A percentile compares a stretch with the other conserved stretches of the same genome.
phyloP scores from a whole-genome alignment of 1,139 yeast species.

The Sugiyamaella castrensis region DNA sequence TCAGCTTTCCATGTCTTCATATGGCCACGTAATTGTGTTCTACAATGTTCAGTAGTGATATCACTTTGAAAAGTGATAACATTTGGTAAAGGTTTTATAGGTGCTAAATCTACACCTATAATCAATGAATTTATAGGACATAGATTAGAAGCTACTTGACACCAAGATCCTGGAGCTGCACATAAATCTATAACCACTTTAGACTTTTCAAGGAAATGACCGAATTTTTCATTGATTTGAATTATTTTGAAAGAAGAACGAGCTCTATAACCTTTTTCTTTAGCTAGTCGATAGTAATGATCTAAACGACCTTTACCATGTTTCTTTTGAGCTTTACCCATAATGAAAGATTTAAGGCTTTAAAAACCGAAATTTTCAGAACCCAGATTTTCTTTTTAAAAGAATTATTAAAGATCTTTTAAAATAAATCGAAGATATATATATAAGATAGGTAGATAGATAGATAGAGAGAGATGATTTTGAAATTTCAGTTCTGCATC shows the following conservation, averaged over 20 bases:
- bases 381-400: too few species aligned
- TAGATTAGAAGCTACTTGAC: conserved; percentile 93
- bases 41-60: conserved; percentile 96
- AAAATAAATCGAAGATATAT: too few species aligned
- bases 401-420: too few species aligned
- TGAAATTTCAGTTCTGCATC: too few species aligned
- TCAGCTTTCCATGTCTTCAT: conserved; percentile 99
- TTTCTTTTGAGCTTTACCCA: conserved; percentile 96
- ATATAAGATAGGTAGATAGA: too few species aligned
- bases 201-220: conserved; percentile 92
- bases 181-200: conserved; percentile 96
- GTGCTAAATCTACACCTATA: conserved; percentile 97
- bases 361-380: too few species aligned
- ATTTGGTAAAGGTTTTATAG: conserved; percentile 91
- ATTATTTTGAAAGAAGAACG: conserved; percentile 96
- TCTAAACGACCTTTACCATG: conserved; percentile 99
- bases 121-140: conserved; percentile 92
- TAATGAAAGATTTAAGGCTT: conserved; percentile 28
- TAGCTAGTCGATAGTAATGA: conserved; percentile 91
- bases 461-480: too few species aligned
- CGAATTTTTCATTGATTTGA: conserved; percentile 94
- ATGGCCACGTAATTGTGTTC: conserved; percentile 88
- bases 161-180: conserved; percentile 99
- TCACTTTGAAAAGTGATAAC: conserved; percentile 94
- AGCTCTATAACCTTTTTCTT: conserved; percentile 97